phyloP scores from a whole-genome alignment of 306 rosid genomes.

The Sindora glabra region DNA sequence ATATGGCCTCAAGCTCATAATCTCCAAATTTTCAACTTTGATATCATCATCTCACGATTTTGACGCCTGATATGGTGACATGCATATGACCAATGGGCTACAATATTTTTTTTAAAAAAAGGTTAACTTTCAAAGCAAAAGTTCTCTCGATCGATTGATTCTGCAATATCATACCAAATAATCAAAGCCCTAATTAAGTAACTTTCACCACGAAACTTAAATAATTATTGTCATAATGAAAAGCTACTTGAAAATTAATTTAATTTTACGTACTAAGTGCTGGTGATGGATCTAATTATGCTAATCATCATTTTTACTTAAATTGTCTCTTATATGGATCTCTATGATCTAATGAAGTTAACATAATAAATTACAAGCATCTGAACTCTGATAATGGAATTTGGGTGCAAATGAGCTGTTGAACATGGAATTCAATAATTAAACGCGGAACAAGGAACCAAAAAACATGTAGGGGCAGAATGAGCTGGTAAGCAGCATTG shows the following conservation, averaged over 20 bases:
- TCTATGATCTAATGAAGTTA: too few species aligned
- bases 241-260: too few species aligned
- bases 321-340: too few species aligned
- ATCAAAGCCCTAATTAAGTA: background rate
- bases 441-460: background rate
- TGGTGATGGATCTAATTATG: too few species aligned
- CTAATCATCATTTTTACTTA: too few species aligned
- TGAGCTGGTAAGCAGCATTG: constrained; percentile 20
- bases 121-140: constrained; percentile 17
- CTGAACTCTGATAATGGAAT: too few species aligned
- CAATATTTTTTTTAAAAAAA: constrained; percentile 6
- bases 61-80: constrained; percentile 38
- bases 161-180: too few species aligned
- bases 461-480: background rate
- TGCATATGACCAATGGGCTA: constrained; percentile 39
- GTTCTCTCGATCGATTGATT: too few species aligned
- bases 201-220: constrained; percentile 22
- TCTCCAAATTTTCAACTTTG: constrained; percentile 41
- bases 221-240: background rate
- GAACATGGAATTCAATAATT: background rate
- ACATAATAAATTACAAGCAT: too few species aligned
- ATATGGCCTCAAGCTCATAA: constrained; percentile 46
- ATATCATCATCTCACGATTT: constrained; percentile 45
- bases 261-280: too few species aligned
- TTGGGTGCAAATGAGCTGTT: too few species aligned